Evolutionary conservation across 2,329 filamentous ascomycete species (phyloP).

Genomic region (Aureobasidium uvarum): DNA sequence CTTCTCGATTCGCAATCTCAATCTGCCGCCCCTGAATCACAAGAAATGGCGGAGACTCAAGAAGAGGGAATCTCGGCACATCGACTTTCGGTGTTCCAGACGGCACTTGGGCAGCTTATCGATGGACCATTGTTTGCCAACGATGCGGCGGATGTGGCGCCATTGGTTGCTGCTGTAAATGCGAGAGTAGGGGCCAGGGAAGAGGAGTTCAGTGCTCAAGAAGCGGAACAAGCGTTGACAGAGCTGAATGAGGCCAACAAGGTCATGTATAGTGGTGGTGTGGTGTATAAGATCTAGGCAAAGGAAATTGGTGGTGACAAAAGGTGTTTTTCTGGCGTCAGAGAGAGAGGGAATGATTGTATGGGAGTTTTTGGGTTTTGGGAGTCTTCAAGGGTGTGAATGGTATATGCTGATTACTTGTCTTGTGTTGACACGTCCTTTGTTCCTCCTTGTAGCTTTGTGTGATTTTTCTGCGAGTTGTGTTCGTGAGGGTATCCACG

Average conservation of each 20-base stretch:
- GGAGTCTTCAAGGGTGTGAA: too few species aligned
- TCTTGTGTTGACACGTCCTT: too few species aligned
- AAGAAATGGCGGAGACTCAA: constrained; percentile 36
- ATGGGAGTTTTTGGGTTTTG: not conserved
- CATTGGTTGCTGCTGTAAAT: constrained; percentile 78
- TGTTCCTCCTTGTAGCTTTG: too few species aligned
- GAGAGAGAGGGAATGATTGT: not conserved
- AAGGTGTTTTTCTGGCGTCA: not conserved
- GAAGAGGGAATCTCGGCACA: constrained; percentile 55
- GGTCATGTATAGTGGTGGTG: constrained; percentile 67
- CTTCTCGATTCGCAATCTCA: constrained; percentile 54
- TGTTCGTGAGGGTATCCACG: too few species aligned
- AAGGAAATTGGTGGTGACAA: not conserved
- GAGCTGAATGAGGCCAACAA: constrained; percentile 80
- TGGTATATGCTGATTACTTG: too few species aligned
- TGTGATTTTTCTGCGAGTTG: too few species aligned
- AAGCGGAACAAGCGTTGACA: constrained; percentile 74
- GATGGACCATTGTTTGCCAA: constrained; percentile 81
- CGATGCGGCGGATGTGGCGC: constrained; percentile 73
- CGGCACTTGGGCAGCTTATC: constrained; percentile 77
- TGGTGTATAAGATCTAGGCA: constrained; percentile 50
- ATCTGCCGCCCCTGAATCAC: constrained; percentile 24
- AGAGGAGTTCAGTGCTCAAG: constrained; percentile 63
- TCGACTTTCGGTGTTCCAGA: constrained; percentile 73
- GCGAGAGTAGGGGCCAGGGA: constrained; percentile 59